A percentile compares a stretch with the other conserved stretches of the same genome.
Evolutionary conservation across 805 yeast genomes (phyloP).

Genomic region (Teunomyces kruisii): DNA sequence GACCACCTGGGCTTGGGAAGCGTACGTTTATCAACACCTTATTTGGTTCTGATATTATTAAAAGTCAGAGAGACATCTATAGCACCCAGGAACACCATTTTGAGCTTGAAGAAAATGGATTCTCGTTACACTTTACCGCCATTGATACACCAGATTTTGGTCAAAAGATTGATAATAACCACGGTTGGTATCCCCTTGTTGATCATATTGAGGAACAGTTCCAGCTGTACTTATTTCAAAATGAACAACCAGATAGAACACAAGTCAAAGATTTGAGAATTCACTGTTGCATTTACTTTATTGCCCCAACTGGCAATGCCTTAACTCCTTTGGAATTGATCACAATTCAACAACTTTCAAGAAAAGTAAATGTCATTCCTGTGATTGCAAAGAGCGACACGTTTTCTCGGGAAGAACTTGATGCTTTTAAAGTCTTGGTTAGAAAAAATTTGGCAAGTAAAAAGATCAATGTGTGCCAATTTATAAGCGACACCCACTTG

Average conservation of each 20-base stretch:
- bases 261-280: constrained; percentile 60
- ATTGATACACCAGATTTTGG: constrained; percentile 59
- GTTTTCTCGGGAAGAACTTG: constrained; percentile 25
- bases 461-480: constrained; percentile 32
- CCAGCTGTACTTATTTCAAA: constrained; percentile 64
- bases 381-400: constrained; percentile 40
- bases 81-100: constrained; percentile 7
- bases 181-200: constrained; percentile 45
- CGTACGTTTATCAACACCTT: constrained; percentile 26
- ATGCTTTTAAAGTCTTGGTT: constrained; percentile 24
- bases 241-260: constrained; percentile 44
- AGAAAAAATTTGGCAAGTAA: constrained; percentile 20
- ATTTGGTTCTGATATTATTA: constrained; percentile 16
- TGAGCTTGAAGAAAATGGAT: constrained; percentile 18
- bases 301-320: constrained; percentile 59
- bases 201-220: constrained; percentile 81
- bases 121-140: constrained; percentile 18
- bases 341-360: constrained; percentile 34
- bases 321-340: constrained; percentile 34
- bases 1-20: constrained; percentile 27
- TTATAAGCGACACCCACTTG: constrained; percentile 24
- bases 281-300: constrained; percentile 83
- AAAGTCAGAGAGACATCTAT: background rate
- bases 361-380: constrained; percentile 39
- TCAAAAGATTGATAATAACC: constrained; percentile 55